Evolutionary conservation across 768 basidiomycete genomes (phyloP).

Genomic region (Termitomyces sp.): DNA sequence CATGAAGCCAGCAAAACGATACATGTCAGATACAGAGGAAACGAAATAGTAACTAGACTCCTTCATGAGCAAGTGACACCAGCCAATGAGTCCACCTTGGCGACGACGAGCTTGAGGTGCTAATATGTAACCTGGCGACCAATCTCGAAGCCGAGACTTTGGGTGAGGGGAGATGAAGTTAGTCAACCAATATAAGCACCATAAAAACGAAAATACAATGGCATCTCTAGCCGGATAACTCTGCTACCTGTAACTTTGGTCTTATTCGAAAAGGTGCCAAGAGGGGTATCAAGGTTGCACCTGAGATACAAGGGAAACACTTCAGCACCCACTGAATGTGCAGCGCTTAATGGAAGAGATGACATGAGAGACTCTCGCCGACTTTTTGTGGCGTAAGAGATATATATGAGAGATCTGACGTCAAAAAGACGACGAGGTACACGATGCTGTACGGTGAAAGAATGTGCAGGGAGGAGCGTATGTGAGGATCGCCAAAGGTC

Average conservation of each 20-base stretch:
- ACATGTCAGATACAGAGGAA: not conserved
- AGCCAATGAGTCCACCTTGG: conserved; percentile 28
- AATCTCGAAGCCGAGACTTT: conserved; percentile 36
- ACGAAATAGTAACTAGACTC: not conserved
- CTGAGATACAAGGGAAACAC: conserved; percentile 25
- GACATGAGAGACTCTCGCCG: conserved; percentile 25
- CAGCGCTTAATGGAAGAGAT: conserved; percentile 32
- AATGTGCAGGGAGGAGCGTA: not conserved
- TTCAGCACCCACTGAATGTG: conserved; percentile 43
- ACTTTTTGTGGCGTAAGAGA: conserved; percentile 28
- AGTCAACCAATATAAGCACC: conserved; percentile 5
- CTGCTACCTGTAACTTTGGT: conserved; percentile 30
- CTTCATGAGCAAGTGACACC: conserved; percentile 17
- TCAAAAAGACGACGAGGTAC: not conserved
- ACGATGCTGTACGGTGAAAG: not conserved
- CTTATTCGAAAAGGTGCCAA: conserved; percentile 45
- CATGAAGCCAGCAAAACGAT: not conserved
- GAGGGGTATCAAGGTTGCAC: conserved; percentile 34
- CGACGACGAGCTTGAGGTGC: conserved; percentile 41
- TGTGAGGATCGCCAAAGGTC: not conserved
- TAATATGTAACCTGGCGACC: conserved; percentile 29
- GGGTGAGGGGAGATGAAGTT: not conserved
- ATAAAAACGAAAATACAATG: conserved; percentile 23
- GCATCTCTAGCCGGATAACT: conserved; percentile 21
- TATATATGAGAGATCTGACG: not conserved